Evolutionary conservation across 768 basidiomycete species (phyloP), one percentile per base, ranked within the genome.

Genomic region (Hypholoma fasciculare): DNA sequence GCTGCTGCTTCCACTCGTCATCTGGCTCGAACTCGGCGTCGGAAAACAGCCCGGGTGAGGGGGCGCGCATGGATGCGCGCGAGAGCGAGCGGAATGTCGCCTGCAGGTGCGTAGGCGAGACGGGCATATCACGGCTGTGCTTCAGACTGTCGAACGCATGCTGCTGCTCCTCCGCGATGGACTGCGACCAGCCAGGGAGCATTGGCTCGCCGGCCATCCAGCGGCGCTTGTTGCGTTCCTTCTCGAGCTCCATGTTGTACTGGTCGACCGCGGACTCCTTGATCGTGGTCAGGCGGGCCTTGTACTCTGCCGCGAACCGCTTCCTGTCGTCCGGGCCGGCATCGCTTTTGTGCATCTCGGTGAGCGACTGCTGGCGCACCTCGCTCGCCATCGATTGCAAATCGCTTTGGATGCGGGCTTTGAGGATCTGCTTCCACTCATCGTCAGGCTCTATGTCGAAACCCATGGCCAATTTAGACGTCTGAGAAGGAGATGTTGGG

Each of bases 361-460:
- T 70, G 38, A 83, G 77, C 40, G 83, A 70, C 59, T 82, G 83
- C 58, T 83, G 78, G 71, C 85, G 85, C 26, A 89, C 83, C 57
- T 88, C 88, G 56, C 85, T 79, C 58, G 88, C 67, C 77, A 80
- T 78, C 37, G 66, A 58, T 56, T 69, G 56, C 30, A 78, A 65
- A 12, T 72, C 74, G 1, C 76, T 75, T 62, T 84, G 82, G 65
- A 91, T 88, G 64, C 77, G 74, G 27, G 57, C 63, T 65, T 67
- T 74, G 62, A 83, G 71, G 1, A 64, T 56, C 38, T 65, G 66
- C 66, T 85, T 87, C 85, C 85, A 87, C 60, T 74, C 71, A 1
- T 81, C 78, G 69, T 84, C 79, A 1, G 83, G 85, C 64, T 85
- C 85, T 50, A 71, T 57, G 61, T 79, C 74, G 57, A 59, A 49